A percentile compares a stretch with the other conserved stretches of the same genome.
Evolutionary conservation across 257 asterid species (phyloP).

Genomic region (Primulina huaijiensis): DNA sequence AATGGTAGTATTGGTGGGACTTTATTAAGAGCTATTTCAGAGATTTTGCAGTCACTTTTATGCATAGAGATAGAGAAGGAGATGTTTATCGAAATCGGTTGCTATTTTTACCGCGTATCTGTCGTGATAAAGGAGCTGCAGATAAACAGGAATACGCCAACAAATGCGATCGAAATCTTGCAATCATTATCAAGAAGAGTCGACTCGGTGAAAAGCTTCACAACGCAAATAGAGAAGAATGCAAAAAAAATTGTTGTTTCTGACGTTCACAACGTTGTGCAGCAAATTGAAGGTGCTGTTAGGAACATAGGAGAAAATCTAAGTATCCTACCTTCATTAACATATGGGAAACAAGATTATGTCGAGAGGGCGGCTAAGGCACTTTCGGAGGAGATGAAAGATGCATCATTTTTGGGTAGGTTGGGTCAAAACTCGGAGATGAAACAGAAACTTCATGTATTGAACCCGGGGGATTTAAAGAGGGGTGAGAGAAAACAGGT

Average conservation of each 20-base stretch:
- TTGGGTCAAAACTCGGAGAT: slow-evolving; percentile 22
- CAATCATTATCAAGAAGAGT: slow-evolving; percentile 43
- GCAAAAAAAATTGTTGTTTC: slow-evolving; percentile 22
- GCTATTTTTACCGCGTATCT: slow-evolving; percentile 64
- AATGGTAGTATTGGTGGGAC: slow-evolving; percentile 37
- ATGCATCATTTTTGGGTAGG: slow-evolving; percentile 30
- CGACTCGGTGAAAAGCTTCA: slow-evolving; percentile 40
- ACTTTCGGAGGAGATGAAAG: slow-evolving; percentile 59
- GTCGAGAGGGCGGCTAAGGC: slow-evolving; percentile 51
- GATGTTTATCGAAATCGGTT: slow-evolving; percentile 48
- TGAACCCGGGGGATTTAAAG: slow-evolving; percentile 15
- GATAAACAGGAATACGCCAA: slow-evolving; percentile 36
- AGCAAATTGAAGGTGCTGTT: slow-evolving; percentile 49
- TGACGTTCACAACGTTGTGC: slow-evolving; percentile 32
- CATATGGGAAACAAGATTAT: slow-evolving; percentile 44
- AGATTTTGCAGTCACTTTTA: slow-evolving; percentile 38
- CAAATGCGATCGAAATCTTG: slow-evolving; percentile 42
- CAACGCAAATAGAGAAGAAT: slow-evolving; percentile 31
- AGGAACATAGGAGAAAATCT: slow-evolving; percentile 56
- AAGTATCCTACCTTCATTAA: slow-evolving; percentile 38
- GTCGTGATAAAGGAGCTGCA: slow-evolving; percentile 54
- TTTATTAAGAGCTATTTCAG: slow-evolving; percentile 42
- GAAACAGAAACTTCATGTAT: slow-evolving; percentile 21
- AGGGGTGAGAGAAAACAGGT: slow-evolving; percentile 24
- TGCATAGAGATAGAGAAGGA: slow-evolving; percentile 46